These are phyloP conservation scores for Amylocystis lapponica DNA, from an alignment of 768 basidiomycete genomes.

Conservation along the genomic window DNA sequence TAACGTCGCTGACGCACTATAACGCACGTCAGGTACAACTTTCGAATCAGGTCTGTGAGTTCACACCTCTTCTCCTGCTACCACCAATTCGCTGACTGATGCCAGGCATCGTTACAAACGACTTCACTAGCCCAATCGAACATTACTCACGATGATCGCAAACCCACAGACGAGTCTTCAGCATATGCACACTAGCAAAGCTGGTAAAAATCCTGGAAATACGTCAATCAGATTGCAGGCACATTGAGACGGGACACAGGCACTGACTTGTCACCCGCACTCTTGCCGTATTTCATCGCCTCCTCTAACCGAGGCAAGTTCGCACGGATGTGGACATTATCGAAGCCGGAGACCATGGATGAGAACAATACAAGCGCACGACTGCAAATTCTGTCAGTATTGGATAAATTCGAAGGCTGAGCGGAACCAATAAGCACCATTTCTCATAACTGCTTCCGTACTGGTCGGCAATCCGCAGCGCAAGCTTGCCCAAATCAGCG, in stretches of 20 bases:
- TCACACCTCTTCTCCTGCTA: slow-evolving; percentile 56
- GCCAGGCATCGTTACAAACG: slow-evolving; percentile 4
- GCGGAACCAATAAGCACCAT: slow-evolving; percentile 37
- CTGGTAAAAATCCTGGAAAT: slow-evolving; percentile 51
- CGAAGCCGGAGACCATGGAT: slow-evolving; percentile 61
- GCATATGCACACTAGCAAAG: slow-evolving; percentile 50
- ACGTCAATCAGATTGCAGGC: neutral
- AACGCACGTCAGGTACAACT: slow-evolving; percentile 2
- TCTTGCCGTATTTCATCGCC: slow-evolving; percentile 58
- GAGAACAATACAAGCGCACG: slow-evolving; percentile 58
- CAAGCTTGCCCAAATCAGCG: slow-evolving; percentile 59
- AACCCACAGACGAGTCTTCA: slow-evolving; percentile 50
- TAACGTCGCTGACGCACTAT: slow-evolving; percentile 52
- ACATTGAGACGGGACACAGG: neutral
- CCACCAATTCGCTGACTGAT: slow-evolving; percentile 52
- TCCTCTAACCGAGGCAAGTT: slow-evolving; percentile 56
- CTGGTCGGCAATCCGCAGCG: slow-evolving; percentile 59
- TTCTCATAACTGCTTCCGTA: slow-evolving; percentile 61
- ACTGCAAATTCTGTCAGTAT: no score
- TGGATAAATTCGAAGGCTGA: slow-evolving; percentile 1
- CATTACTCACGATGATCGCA: slow-evolving; percentile 52
- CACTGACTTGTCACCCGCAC: slow-evolving; percentile 58
- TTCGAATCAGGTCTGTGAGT: neutral
- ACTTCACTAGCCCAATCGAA: neutral
- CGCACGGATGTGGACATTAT: slow-evolving; percentile 58